Base-by-base conservation (phyloP, 1,284 basidiomycete genomes). In the Fomes fomentarius region DNA sequence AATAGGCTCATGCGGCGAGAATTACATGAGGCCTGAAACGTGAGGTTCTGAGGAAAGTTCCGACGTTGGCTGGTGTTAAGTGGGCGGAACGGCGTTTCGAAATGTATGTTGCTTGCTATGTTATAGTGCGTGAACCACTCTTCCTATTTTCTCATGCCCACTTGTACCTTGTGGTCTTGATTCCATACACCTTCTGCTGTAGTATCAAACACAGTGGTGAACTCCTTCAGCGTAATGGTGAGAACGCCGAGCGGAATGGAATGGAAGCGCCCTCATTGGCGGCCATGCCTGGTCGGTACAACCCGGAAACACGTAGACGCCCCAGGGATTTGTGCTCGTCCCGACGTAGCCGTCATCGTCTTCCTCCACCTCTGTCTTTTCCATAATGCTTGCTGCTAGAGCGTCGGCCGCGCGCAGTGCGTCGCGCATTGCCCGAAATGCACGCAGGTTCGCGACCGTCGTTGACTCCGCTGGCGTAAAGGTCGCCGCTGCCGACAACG, bases 401-500 rank as follows among this genome's bases (percentile, higher is more conserved):
- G 75, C 81, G 73, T 83, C 83, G 71, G 76, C 75, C 60, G 69
- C 78, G 63, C 78, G 80, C 68, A 77, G 72, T 64, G 77, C 76
- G 60, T 78, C 80, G 74, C 80, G 80, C 69, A 68, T 83, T 63
- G 81, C 75, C 68, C 87, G 87, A 66, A 82, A 80, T 39, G 42
- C 53, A 17, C 53, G 53, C 19, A 40, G 26, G 31, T 93, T 91
- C 73, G 90, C 92, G 52, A 89, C 91, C 57, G 87, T 89, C 58
- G 82, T 89, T 64, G 89, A 94, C 66, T 76, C 79, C 50, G 82
- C 87, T 14, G 93, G 92, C 63, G 79, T 94, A 69, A 94, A 91
- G 75, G 87, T 96, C 67, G 91, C 93, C 31, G 85, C 91, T 28
- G 75, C 90, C 60, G 92, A 96, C 76, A 80, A 85, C 65, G 88